Conservation (phyloP, 2,329 filamentous ascomycete species). For the Fusarium oxysporum region DNA sequence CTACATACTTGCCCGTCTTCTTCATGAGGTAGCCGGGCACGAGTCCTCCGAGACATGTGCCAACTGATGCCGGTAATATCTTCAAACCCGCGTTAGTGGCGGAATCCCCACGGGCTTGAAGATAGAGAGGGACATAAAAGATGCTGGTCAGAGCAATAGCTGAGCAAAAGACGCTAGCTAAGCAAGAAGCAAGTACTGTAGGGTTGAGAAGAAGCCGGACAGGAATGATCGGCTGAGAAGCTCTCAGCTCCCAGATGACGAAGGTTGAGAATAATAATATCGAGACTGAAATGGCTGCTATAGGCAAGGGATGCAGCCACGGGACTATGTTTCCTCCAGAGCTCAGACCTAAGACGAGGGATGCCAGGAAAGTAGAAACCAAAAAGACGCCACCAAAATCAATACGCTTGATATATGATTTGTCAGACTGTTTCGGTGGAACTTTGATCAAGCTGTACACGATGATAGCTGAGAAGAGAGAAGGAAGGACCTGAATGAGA, state of each 20-base stretch:
- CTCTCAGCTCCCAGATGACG: slow-evolving; percentile 70
- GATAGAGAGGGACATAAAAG: slow-evolving; percentile 72
- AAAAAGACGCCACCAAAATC: slow-evolving; percentile 78
- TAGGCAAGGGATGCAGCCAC: slow-evolving; percentile 78
- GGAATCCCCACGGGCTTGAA: slow-evolving; percentile 75
- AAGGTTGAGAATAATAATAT: slow-evolving; percentile 68
- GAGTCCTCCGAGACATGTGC: slow-evolving; percentile 74
- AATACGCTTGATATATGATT: slow-evolving; percentile 73
- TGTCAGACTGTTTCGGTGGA: slow-evolving; percentile 75
- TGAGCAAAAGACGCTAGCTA: slow-evolving; percentile 77
- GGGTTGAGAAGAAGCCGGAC: slow-evolving; percentile 76
- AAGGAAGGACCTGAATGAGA: not conserved
- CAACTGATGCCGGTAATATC: slow-evolving; percentile 75
- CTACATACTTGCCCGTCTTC: slow-evolving; percentile 70
- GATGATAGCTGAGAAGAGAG: not conserved
- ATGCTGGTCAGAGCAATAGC: slow-evolving; percentile 76
- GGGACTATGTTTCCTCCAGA: slow-evolving; percentile 78
- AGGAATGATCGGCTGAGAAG: slow-evolving; percentile 80
- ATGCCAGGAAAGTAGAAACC: slow-evolving; percentile 69
- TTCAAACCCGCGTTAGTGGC: slow-evolving; percentile 74
- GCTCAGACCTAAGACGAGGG: slow-evolving; percentile 78
- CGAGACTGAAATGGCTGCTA: slow-evolving; percentile 71
- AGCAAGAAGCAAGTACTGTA: slow-evolving; percentile 76
- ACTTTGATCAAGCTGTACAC: slow-evolving; percentile 50
- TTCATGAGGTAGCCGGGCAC: slow-evolving; percentile 77